Base-by-base conservation (phyloP, 1,284 basidiomycete species). In the Marasmius oreades region DNA sequence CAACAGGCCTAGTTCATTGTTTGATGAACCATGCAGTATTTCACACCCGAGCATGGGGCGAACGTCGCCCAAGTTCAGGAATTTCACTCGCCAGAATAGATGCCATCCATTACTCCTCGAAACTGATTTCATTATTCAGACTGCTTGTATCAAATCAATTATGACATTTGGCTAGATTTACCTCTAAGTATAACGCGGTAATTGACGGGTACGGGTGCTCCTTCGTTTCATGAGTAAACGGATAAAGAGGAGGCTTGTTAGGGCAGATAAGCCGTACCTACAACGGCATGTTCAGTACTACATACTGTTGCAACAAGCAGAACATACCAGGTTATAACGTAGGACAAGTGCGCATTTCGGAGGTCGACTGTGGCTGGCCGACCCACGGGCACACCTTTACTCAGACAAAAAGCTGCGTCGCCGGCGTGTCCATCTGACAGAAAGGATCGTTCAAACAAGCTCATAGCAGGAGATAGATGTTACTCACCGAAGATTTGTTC, bases 321-420 rank as follows among this genome's bases (percentile, higher is more conserved):
- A 26, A 63, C 78, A 50, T 65, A 95, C 96, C 96, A 99, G 11
- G 96, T 99, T 18, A 90, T 83, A 5, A 96, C 93, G 70, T 99
- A 99, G 5, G 94, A 95, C 8, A 93, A 81, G 76, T 99, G 96
- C 55, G 94, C 87, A 71, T 99, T 99, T 43, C 97, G 81, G 51
- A 99, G 74, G 67, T 98, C 93, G 44, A 98, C 88, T 3, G 85
- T 84, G 1, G 94, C 84, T 23, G 88, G 74, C 53, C 94, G 83
- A 26, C 97, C 96, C 39, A 99, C 77, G 1, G 96, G 97, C 42
- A 88, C 76, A 31, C 95, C 96, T 58, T 84, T 84, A 5, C 78
- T 73, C 36, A 96, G 70, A 55, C 83, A 78, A 36, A 79, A 72
- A 14, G 80, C 72, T 37, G 85, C 88, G 63, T 95, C 82, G 52